A percentile compares a stretch with the other conserved stretches of the same genome.
Conservation (phyloP, 352 stramenopile genomes). For the Globisporangium megalacanthum region DNA sequence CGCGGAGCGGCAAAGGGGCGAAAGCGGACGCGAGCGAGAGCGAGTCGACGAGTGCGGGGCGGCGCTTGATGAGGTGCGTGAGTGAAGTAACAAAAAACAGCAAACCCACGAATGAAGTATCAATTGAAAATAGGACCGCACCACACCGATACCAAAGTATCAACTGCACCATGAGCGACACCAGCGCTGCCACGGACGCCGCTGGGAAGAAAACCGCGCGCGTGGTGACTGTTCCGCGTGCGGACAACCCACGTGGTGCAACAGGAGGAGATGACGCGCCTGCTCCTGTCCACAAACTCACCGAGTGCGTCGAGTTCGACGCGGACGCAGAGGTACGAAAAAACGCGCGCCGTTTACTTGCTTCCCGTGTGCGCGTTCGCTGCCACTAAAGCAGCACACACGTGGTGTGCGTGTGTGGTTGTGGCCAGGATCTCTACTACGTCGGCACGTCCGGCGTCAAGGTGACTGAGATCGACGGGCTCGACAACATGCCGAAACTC, state of each 20-base stretch:
- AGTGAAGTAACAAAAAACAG: too few relatives aligned
- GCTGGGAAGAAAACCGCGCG: not conserved
- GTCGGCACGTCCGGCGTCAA: slow-evolving; percentile 80
- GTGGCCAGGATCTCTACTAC: slow-evolving; percentile 67
- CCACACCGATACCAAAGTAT: too few relatives aligned
- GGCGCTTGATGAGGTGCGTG: too few relatives aligned
- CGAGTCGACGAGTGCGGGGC: too few relatives aligned
- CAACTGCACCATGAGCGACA: not conserved
- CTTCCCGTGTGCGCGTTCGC: not conserved
- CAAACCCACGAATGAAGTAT: too few relatives aligned
- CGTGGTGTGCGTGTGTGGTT: not conserved
- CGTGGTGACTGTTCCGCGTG: not conserved
- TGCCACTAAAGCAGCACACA: not conserved
- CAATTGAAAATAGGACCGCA: too few relatives aligned
- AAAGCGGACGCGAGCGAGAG: too few relatives aligned
- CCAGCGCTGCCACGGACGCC: not conserved
- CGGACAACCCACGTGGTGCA: slow-evolving; percentile 15
- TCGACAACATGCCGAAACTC: slow-evolving; percentile 46
- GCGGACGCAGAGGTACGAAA: slow-evolving; percentile 33
- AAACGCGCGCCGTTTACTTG: not conserved
- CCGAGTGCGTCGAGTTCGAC: slow-evolving; percentile 64
- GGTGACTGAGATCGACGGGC: slow-evolving; percentile 52
- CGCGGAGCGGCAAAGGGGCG: too few relatives aligned
- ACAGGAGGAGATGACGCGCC: slow-evolving; percentile 15
- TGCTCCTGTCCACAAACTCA: slow-evolving; percentile 36